phyloP scores from a whole-genome alignment of 176 grass and related monocot genomes.

The Oryza punctata region DNA sequence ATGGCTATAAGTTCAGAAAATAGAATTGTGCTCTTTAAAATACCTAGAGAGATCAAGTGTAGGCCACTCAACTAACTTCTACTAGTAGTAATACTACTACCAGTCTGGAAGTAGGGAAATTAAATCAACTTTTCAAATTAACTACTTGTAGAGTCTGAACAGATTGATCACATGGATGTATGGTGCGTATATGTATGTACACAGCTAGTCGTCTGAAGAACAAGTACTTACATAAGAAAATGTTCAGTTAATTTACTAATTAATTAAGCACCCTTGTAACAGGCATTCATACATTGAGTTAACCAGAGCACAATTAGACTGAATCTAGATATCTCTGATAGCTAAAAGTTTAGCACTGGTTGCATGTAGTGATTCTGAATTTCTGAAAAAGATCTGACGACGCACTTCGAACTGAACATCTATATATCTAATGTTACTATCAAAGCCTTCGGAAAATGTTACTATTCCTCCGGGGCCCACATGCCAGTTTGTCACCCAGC shows the following conservation, averaged over 20 bases:
- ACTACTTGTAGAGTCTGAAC: background rate
- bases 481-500: background rate
- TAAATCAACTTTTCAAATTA: background rate
- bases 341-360: background rate
- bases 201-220: background rate
- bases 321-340: background rate
- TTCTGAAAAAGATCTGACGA: background rate
- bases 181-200: background rate
- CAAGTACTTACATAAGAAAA: background rate
- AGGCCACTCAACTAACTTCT: background rate
- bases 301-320: background rate
- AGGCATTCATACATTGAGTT: background rate
- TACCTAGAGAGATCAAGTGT: background rate
- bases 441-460: constrained; percentile 18
- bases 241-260: background rate
- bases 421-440: no score
- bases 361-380: background rate
- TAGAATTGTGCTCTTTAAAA: background rate
- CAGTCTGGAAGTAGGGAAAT: background rate
- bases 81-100: background rate
- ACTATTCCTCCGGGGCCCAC: background rate
- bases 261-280: background rate
- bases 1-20: background rate
- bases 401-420: background rate
- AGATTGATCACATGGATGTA: background rate